Evolutionary conservation across 23 red algal genomes (phyloP).

Genomic region (Chondrus crispus): DNA sequence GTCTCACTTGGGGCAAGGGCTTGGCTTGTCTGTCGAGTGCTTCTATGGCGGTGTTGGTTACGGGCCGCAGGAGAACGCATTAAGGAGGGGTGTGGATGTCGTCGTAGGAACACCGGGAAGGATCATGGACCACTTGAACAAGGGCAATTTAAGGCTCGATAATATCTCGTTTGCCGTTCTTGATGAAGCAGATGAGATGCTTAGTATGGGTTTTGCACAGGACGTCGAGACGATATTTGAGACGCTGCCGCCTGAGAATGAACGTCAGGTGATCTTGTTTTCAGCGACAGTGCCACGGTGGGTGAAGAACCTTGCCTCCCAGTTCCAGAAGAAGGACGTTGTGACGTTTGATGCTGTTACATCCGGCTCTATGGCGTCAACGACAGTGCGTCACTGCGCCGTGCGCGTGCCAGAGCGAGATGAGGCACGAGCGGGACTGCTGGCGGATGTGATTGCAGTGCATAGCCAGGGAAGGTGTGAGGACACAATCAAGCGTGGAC

Average conservation of each 20-base stretch:
- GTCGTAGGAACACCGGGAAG: conserved; percentile 95
- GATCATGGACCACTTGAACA: conserved; percentile 90
- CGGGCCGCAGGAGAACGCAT: conserved; percentile 73
- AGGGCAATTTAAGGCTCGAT: conserved; percentile 53
- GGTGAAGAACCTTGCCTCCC: conserved; percentile 83
- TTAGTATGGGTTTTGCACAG: conserved; percentile 97
- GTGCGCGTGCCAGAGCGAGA: conserved; percentile 79
- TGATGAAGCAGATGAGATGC: conserved; percentile 99
- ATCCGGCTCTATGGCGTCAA: conserved; percentile 69
- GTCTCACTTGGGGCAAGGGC: conserved; percentile 53
- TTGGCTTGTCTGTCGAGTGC: conserved; percentile 64
- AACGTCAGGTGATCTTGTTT: conserved; percentile 90
- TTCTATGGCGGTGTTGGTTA: conserved; percentile 94
- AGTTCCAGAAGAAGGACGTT: conserved; percentile 80
- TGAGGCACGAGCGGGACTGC: conserved; percentile 57
- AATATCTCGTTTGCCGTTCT: conserved; percentile 85
- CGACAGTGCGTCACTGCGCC: conserved; percentile 88
- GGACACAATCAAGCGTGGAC: neutral
- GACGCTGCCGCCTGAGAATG: conserved; percentile 31
- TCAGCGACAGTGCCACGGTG: conserved; percentile 95
- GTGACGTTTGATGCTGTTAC: conserved; percentile 77
- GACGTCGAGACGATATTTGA: conserved; percentile 91
- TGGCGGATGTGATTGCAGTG: conserved; percentile 83
- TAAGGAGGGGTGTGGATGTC: conserved; percentile 85
- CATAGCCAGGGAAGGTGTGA: neutral